Conservation (phyloP, 2,329 filamentous ascomycete species). For the Paecilomyces dactylethromorphus region DNA sequence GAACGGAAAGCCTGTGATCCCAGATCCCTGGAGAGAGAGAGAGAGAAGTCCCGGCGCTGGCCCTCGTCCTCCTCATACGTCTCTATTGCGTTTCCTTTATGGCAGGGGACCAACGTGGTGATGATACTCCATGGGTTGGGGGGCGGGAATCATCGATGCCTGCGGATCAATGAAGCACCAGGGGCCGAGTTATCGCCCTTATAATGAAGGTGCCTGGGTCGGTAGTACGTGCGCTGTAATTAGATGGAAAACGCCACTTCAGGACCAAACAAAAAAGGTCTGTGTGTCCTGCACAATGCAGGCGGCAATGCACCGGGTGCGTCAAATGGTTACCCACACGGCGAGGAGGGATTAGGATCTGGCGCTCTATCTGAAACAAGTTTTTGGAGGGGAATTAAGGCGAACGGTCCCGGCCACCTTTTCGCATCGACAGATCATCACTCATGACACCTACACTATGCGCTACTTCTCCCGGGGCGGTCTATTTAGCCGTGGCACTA, state of each 20-base stretch:
- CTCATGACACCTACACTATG: background rate
- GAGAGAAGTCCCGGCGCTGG: background rate
- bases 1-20: too few species aligned
- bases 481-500: background rate
- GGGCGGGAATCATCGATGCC: background rate
- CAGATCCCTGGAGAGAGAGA: too few species aligned
- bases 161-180: background rate
- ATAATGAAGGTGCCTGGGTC: background rate
- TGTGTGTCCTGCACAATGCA: background rate
- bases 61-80: background rate
- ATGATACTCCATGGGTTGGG: background rate
- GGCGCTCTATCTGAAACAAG: background rate
- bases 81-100: background rate
- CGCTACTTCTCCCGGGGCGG: background rate
- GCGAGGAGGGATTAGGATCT: background rate
- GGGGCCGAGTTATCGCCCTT: background rate
- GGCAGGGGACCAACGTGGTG: background rate
- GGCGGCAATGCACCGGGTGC: background rate
- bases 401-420: background rate
- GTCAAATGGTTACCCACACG: background rate
- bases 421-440: background rate
- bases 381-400: background rate
- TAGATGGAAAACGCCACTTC: background rate
- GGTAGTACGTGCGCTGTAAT: background rate
- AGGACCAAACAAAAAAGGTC: background rate